phyloP scores from a whole-genome alignment of 139 green algal genomes.

The Nannochloris sp. region DNA sequence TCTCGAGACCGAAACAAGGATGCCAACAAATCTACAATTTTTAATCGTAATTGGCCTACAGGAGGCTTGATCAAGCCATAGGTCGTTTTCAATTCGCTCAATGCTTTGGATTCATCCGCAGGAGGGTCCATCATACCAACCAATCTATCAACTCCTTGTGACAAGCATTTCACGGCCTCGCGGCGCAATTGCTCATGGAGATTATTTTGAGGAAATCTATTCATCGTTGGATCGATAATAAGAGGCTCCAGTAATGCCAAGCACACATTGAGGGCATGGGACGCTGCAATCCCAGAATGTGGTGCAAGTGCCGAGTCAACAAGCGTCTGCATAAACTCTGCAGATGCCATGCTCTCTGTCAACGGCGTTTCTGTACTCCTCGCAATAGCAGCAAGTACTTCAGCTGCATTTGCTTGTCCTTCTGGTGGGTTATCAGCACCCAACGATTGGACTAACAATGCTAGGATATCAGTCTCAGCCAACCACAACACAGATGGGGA shows the following conservation, averaged over 20 bases:
- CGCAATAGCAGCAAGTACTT: conserved; percentile 75
- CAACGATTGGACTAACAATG: conserved; percentile 55
- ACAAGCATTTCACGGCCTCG: conserved; percentile 27
- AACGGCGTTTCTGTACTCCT: conserved; percentile 61
- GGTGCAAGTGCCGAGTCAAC: conserved; percentile 23
- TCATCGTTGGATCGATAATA: conserved; percentile 3
- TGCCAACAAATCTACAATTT: conserved; percentile 68
- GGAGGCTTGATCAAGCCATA: conserved; percentile 67
- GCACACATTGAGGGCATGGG: conserved; percentile 66
- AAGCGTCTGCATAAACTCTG: conserved; percentile 28
- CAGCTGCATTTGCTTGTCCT: conserved; percentile 62
- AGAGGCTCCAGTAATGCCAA: conserved; percentile 74
- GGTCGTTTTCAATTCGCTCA: conserved; percentile 44
- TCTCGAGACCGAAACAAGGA: conserved; percentile 60
- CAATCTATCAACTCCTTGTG: conserved; percentile 38
- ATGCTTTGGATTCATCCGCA: background rate
- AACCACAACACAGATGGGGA: conserved; percentile 52
- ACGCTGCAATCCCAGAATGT: conserved; percentile 2
- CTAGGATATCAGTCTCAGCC: conserved; percentile 56
- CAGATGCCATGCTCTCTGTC: conserved; percentile 40
- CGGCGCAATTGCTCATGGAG: conserved; percentile 23
- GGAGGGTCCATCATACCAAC: conserved; percentile 40
- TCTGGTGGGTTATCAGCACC: conserved; percentile 27
- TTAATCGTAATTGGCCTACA: conserved; percentile 60
- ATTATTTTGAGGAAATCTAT: conserved; percentile 4